These are phyloP conservation scores for Musa balbisiana DNA, from an alignment of 202 grass and related monocot species.

Conservation along the genomic window DNA sequence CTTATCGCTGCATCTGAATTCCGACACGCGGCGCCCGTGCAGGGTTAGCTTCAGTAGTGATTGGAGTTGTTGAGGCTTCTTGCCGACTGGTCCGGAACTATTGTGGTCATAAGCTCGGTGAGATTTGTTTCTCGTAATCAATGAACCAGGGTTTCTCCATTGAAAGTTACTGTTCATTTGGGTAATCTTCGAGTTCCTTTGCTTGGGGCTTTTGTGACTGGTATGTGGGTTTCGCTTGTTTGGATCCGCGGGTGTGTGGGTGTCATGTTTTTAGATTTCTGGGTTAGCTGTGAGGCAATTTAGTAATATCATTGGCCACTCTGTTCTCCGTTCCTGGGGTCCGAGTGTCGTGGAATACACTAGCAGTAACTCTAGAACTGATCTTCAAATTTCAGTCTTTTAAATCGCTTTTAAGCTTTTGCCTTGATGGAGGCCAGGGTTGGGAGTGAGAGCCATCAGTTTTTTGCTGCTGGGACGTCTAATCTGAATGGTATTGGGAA, in stretches of 20 bases:
- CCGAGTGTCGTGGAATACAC: background rate
- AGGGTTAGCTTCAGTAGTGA: background rate
- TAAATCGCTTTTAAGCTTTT: background rate
- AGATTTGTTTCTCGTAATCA: too few relatives aligned
- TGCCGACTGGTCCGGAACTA: background rate
- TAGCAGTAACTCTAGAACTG: background rate
- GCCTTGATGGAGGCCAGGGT: slow-evolving; percentile 19
- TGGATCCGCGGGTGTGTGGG: slow-evolving; percentile 17
- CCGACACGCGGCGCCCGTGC: background rate
- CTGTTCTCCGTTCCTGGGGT: background rate
- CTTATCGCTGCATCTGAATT: background rate
- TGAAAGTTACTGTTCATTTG: too few relatives aligned
- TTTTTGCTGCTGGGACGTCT: slow-evolving; percentile 15
- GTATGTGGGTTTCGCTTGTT: slow-evolving; percentile 27
- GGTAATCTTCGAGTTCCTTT: too few relatives aligned
- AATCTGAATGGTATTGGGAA: slow-evolving; percentile 5
- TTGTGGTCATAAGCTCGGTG: background rate
- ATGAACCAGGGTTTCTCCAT: too few relatives aligned
- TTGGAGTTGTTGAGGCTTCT: background rate
- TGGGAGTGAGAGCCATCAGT: slow-evolving; percentile 8
- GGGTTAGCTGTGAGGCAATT: slow-evolving; percentile 9
- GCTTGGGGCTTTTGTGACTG: background rate
- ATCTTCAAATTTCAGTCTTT: background rate
- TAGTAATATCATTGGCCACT: background rate
- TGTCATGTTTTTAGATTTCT: slow-evolving; percentile 24